These are phyloP conservation scores for Pseudogymnoascus sp. DNA, from an alignment of 2,329 filamentous ascomycete species.

Conservation along the genomic window DNA sequence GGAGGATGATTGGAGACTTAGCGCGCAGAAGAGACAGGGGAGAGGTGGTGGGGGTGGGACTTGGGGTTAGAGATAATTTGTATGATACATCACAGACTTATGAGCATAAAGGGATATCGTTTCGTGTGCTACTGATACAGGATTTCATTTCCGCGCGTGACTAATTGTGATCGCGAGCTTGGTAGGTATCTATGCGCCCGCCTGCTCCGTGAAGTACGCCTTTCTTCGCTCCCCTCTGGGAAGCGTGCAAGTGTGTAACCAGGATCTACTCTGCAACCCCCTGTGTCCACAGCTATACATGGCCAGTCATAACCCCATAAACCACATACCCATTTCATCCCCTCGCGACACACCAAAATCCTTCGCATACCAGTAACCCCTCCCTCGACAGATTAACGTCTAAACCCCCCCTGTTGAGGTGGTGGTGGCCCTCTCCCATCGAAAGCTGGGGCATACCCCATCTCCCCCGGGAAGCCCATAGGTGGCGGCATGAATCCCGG, in stretches of 20 bases:
- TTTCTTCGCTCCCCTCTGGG: not conserved
- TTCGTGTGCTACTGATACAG: slow-evolving; percentile 2
- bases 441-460: slow-evolving; percentile 42
- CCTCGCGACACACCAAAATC: not conserved
- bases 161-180: slow-evolving; percentile 4
- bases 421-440: slow-evolving; percentile 49
- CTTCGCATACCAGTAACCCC: not conserved
- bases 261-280: not conserved
- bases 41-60: slow-evolving; percentile 84
- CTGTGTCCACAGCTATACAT: slow-evolving; percentile 5
- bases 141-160: slow-evolving; percentile 10
- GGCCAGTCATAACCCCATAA: slow-evolving; percentile 5
- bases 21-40: slow-evolving; percentile 75
- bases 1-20: slow-evolving; percentile 92
- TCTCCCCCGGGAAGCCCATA: slow-evolving; percentile 46
- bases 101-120: not conserved
- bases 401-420: slow-evolving; percentile 22
- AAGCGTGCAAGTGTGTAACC: not conserved
- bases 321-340: not conserved
- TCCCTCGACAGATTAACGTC: not conserved
- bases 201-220: slow-evolving; percentile 2
- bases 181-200: not conserved
- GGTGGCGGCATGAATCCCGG: slow-evolving; percentile 46
- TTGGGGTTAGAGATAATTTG: slow-evolving; percentile 55
- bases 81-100: slow-evolving; percentile 1